Evolutionary conservation across 805 yeast genomes (phyloP).

Genomic region (Metschnikowia orientalis): DNA sequence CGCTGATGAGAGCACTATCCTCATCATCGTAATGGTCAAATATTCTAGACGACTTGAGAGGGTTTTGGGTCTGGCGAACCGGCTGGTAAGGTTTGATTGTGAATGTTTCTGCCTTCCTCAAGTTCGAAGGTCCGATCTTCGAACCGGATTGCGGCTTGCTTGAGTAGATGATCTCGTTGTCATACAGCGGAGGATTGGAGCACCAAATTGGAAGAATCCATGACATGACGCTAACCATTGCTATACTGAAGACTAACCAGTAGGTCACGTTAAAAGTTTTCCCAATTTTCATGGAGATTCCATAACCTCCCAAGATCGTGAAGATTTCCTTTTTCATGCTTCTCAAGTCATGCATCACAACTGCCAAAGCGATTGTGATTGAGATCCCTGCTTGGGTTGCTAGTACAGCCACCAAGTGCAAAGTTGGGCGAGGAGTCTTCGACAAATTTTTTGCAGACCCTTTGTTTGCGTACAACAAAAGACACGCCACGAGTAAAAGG

Average conservation of each 20-base stretch:
- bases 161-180: slow-evolving; percentile 15
- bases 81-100: slow-evolving; percentile 7
- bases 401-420: slow-evolving; percentile 34
- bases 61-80: not conserved
- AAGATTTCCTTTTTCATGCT: slow-evolving; percentile 17
- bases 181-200: slow-evolving; percentile 40
- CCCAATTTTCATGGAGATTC: slow-evolving; percentile 43
- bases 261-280: slow-evolving; percentile 36
- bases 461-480: slow-evolving; percentile 35
- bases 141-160: not conserved
- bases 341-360: slow-evolving; percentile 26
- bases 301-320: slow-evolving; percentile 39
- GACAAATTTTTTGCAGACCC: slow-evolving; percentile 31
- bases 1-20: slow-evolving; percentile 13
- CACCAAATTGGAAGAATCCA: slow-evolving; percentile 48
- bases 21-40: slow-evolving; percentile 19
- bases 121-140: not conserved
- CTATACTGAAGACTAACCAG: slow-evolving; percentile 32
- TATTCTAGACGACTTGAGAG: slow-evolving; percentile 7
- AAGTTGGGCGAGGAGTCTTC: slow-evolving; percentile 26
- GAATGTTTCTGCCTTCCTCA: slow-evolving; percentile 1
- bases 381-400: slow-evolving; percentile 32
- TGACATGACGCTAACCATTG: slow-evolving; percentile 24
- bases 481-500: slow-evolving; percentile 24
- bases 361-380: slow-evolving; percentile 25